A percentile compares a stretch with the other conserved stretches of the same genome.
These are phyloP conservation scores for Puccinellia tenuiflora DNA, from an alignment of 176 grass and related monocot genomes.

Conservation along the genomic window DNA sequence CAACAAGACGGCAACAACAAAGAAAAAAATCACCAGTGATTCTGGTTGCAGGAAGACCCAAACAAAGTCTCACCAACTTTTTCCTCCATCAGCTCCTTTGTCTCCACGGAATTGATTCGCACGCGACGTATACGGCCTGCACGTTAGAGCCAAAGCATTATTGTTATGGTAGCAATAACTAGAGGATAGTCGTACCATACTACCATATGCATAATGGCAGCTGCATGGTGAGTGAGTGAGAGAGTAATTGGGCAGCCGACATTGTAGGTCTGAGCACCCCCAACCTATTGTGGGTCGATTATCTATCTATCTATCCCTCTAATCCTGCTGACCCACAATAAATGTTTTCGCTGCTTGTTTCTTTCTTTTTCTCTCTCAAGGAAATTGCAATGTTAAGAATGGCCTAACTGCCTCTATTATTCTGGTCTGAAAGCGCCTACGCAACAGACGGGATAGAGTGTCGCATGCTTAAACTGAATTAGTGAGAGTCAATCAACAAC, in stretches of 20 bases:
- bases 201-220: slow-evolving; percentile 9
- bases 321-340: slow-evolving; percentile 42
- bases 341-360: too few species aligned
- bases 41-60: neutral
- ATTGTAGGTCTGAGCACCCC: slow-evolving; percentile 35
- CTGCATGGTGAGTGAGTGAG: neutral
- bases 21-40: neutral
- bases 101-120: slow-evolving; percentile 21
- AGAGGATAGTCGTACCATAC: neutral
- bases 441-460: neutral
- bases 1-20: too few species aligned
- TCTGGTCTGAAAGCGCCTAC: neutral
- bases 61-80: slow-evolving; percentile 14
- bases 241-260: slow-evolving; percentile 39
- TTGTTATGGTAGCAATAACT: slow-evolving; percentile 32
- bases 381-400: neutral
- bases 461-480: neutral
- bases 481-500: neutral
- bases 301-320: too few species aligned
- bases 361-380: neutral
- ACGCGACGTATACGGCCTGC: too few species aligned
- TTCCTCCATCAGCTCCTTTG: neutral
- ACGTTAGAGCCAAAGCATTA: slow-evolving; percentile 11
- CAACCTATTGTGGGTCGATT: too few species aligned
- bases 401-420: neutral